A percentile compares a stretch with the other conserved stretches of the same genome.
Conservation (phyloP, 106 monocot genomes). For the Dioscorea zingiberensis region DNA sequence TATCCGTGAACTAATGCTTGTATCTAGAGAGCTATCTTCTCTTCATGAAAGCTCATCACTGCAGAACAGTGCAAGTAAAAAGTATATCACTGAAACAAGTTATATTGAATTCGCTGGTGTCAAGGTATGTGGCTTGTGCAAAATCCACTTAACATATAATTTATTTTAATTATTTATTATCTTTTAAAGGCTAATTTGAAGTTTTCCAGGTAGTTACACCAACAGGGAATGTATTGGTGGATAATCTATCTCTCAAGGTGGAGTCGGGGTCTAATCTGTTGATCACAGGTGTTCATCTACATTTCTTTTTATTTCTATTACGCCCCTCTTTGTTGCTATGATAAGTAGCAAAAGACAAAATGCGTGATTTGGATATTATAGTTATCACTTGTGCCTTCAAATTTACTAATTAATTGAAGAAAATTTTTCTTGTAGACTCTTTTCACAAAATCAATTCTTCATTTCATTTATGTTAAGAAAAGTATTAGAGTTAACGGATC, state of each 20-base stretch:
- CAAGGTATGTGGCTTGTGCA: slow-evolving; percentile 44
- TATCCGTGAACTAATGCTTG: slow-evolving; percentile 82
- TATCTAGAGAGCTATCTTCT: slow-evolving; percentile 72
- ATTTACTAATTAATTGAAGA: no score
- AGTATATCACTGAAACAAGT: slow-evolving; percentile 79
- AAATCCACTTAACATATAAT: background rate
- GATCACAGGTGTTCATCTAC: slow-evolving; percentile 68
- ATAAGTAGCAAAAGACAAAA: no score
- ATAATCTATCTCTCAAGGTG: slow-evolving; percentile 72
- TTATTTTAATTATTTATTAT: background rate
- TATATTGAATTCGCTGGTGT: slow-evolving; percentile 93
- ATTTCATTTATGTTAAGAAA: no score
- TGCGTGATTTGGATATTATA: no score
- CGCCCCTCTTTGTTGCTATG: no score
- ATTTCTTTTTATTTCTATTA: no score
- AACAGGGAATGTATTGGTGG: slow-evolving; percentile 82
- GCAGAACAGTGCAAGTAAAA: slow-evolving; percentile 39
- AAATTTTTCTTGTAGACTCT: no score
- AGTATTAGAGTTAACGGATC: no score
- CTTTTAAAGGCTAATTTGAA: background rate
- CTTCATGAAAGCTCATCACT: slow-evolving; percentile 34
- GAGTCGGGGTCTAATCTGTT: slow-evolving; percentile 97
- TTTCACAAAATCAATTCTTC: no score
- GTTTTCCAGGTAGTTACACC: slow-evolving; percentile 92
- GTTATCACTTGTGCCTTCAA: no score